A percentile compares a stretch with the other conserved stretches of the same genome.
phyloP scores from a whole-genome alignment of 208 protist genomes.

The Trypanosoma platydactyli region DNA sequence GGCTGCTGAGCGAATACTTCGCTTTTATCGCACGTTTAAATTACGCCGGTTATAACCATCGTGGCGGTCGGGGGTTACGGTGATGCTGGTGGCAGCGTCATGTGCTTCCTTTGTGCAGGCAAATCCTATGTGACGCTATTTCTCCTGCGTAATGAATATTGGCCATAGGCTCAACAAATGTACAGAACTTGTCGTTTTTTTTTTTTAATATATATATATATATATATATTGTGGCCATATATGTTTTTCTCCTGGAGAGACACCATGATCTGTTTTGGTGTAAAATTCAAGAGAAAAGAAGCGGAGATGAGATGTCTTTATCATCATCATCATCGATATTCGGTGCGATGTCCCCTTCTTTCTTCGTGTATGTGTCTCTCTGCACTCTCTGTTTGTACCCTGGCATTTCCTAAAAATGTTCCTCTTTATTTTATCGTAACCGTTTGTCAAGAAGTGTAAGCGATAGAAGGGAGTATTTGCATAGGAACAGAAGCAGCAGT shows the following conservation, averaged over 20 bases:
- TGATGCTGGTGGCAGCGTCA: no score
- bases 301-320: no score
- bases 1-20: conserved; percentile 24
- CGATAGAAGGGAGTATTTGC: no score
- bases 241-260: not conserved
- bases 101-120: not conserved
- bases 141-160: no score
- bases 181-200: not conserved
- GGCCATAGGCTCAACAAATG: not conserved
- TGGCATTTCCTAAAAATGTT: no score
- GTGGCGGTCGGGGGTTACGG: no score
- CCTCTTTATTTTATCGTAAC: no score
- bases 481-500: no score
- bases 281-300: no score
- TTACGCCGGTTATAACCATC: not conserved
- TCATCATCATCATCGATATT: no score
- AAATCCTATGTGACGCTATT: no score
- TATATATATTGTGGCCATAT: not conserved
- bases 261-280: not conserved
- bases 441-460: not conserved
- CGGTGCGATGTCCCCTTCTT: no score
- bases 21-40: conserved; percentile 25
- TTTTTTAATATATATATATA: conserved; percentile 11
- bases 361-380: not conserved
- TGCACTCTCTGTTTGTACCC: not conserved